Percentiles rank a stretch among this genome's conserved stretches.
These are phyloP conservation scores for Tolypocladium inflatum DNA, from an alignment of 2,329 filamentous ascomycete genomes.

Conservation along the genomic window DNA sequence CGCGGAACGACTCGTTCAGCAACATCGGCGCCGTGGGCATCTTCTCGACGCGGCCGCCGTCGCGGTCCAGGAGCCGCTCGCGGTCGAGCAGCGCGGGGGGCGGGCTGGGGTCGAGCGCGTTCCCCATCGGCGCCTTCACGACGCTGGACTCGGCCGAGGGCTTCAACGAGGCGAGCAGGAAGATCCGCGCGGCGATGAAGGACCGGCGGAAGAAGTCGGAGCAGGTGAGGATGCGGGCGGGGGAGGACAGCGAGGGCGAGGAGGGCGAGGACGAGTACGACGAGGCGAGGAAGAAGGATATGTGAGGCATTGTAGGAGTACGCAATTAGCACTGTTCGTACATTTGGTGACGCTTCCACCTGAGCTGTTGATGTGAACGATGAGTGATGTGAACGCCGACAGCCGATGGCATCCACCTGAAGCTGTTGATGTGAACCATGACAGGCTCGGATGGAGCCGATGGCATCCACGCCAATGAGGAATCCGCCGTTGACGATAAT, in stretches of 20 bases:
- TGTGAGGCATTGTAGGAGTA: slow-evolving; percentile 12
- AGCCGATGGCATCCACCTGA: too few species aligned
- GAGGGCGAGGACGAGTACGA: slow-evolving; percentile 31
- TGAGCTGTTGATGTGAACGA: too few species aligned
- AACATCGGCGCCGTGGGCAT: slow-evolving; percentile 82
- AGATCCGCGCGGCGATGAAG: slow-evolving; percentile 79
- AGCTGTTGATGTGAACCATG: too few species aligned
- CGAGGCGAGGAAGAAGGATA: slow-evolving; percentile 32
- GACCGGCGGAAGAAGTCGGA: slow-evolving; percentile 45
- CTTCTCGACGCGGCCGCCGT: slow-evolving; percentile 83
- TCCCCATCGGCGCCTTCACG: slow-evolving; percentile 63
- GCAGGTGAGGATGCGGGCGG: slow-evolving; percentile 26
- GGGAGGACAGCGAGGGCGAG: slow-evolving; percentile 30
- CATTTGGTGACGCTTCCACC: too few species aligned
- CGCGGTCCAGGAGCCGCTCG: slow-evolving; percentile 62
- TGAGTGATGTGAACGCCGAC: too few species aligned
- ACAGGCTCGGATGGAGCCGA: too few species aligned
- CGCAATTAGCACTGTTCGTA: too few species aligned
- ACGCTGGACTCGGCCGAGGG: slow-evolving; percentile 56
- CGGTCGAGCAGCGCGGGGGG: slow-evolving; percentile 61
- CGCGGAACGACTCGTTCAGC: slow-evolving; percentile 87
- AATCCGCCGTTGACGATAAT: background rate
- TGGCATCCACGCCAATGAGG: too few species aligned
- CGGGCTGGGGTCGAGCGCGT: slow-evolving; percentile 49
- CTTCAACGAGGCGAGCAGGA: slow-evolving; percentile 73